These are phyloP conservation scores for Zymoseptoria brevis DNA, from an alignment of 2,329 filamentous ascomycete genomes.

Conservation along the genomic window DNA sequence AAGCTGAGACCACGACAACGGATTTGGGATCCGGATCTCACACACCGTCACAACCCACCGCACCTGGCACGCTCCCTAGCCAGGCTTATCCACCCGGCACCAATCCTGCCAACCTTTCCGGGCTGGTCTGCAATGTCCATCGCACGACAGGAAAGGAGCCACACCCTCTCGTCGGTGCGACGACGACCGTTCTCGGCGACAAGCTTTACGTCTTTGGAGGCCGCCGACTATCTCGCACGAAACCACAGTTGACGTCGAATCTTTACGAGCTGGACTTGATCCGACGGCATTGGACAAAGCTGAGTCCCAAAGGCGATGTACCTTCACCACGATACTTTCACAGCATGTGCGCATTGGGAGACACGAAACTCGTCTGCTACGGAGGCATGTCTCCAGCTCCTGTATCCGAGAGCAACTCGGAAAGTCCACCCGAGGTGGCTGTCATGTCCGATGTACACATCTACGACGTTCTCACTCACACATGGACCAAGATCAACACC, in stretches of 20 bases:
- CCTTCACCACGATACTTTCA: slow-evolving; percentile 94
- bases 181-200: slow-evolving; percentile 88
- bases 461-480: slow-evolving; percentile 73
- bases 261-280: slow-evolving; percentile 91
- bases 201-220: slow-evolving; percentile 97
- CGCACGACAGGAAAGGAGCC: slow-evolving; percentile 87
- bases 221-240: slow-evolving; percentile 72
- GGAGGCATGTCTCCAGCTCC: slow-evolving; percentile 83
- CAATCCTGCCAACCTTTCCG: slow-evolving; percentile 49
- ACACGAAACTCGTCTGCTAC: slow-evolving; percentile 95
- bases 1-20: slow-evolving; percentile 21
- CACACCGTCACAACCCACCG: slow-evolving; percentile 21
- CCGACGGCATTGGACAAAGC: slow-evolving; percentile 82
- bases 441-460: slow-evolving; percentile 99
- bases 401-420: slow-evolving; percentile 58
- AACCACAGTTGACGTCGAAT: slow-evolving; percentile 78
- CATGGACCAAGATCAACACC: slow-evolving; percentile 70
- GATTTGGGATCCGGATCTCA: slow-evolving; percentile 22
- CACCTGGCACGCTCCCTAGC: slow-evolving; percentile 2
- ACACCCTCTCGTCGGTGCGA: slow-evolving; percentile 84
- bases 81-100: background rate
- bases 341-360: slow-evolving; percentile 85
- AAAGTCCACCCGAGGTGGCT: slow-evolving; percentile 54
- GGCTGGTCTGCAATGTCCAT: slow-evolving; percentile 61
- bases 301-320: slow-evolving; percentile 75